These are phyloP conservation scores for Salvia rosmarinus DNA, from an alignment of 257 asterid genomes.

Conservation along the genomic window DNA sequence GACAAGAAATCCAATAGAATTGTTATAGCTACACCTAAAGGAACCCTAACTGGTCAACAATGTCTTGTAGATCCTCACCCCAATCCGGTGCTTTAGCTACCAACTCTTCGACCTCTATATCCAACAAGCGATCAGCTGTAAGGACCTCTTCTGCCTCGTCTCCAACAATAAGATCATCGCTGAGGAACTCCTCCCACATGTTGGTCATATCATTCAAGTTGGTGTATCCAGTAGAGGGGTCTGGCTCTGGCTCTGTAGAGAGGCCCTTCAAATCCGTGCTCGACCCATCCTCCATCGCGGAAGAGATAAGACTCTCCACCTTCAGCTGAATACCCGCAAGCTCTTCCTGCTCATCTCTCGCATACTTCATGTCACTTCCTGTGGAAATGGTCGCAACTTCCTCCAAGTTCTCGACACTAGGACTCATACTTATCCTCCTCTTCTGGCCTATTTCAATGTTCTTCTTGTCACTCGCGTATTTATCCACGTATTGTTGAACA, in stretches of 20 bases:
- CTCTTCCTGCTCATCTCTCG: conserved; percentile 38
- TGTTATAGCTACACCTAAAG: conserved; percentile 15
- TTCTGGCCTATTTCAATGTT: conserved; percentile 69
- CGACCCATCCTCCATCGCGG: conserved; percentile 52
- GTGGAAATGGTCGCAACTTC: conserved; percentile 37
- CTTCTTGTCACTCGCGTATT: conserved; percentile 33
- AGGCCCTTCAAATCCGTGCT: conserved; percentile 39
- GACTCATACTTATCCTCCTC: conserved; percentile 71
- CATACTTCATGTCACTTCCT: conserved; percentile 25
- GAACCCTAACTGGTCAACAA: conserved; percentile 50
- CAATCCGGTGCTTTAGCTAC: conserved; percentile 55
- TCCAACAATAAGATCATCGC: conserved; percentile 42
- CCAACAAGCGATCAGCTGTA: conserved; percentile 40
- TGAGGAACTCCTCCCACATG: conserved; percentile 66
- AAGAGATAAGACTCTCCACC: conserved; percentile 50
- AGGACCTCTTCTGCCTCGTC: conserved; percentile 44
- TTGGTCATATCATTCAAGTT: conserved; percentile 34
- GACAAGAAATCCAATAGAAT: neutral
- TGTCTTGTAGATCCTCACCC: conserved; percentile 66
- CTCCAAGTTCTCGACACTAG: conserved; percentile 49
- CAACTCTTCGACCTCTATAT: conserved; percentile 66
- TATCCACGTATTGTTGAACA: conserved; percentile 55
- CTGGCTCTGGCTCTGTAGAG: conserved; percentile 22
- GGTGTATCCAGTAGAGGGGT: conserved; percentile 31
- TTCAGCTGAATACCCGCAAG: conserved; percentile 38